Evolutionary conservation across 1,139 yeast species (phyloP).

Genomic region (Debaryomyces subglobosus): DNA sequence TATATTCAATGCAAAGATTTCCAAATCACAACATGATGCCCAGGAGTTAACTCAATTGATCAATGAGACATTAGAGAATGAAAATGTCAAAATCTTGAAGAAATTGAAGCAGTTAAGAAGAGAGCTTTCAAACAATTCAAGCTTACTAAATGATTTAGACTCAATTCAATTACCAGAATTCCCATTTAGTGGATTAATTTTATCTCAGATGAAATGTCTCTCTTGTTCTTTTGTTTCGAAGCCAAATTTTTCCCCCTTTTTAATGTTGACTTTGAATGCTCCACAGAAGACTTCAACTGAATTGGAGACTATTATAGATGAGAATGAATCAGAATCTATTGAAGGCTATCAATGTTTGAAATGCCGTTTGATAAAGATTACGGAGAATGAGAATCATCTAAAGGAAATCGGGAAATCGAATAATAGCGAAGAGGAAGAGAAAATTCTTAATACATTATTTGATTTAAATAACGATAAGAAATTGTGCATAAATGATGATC

Average conservation of each 20-base stretch:
- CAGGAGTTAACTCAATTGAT: slow-evolving; percentile 86
- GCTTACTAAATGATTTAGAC: slow-evolving; percentile 25
- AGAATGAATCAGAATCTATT: slow-evolving; percentile 69
- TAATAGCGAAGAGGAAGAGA: slow-evolving; percentile 18
- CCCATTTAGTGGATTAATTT: slow-evolving; percentile 72
- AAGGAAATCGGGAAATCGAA: slow-evolving; percentile 14
- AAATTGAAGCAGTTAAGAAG: slow-evolving; percentile 27
- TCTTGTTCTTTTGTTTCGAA: slow-evolving; percentile 66
- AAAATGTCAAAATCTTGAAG: slow-evolving; percentile 50
- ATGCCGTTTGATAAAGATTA: slow-evolving; percentile 60
- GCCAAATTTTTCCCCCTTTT: slow-evolving; percentile 62
- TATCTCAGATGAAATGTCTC: slow-evolving; percentile 70
- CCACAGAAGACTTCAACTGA: slow-evolving; percentile 60
- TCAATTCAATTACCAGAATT: slow-evolving; percentile 53
- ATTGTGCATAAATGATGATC: slow-evolving; percentile 64
- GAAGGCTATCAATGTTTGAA: slow-evolving; percentile 79
- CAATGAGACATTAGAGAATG: slow-evolving; percentile 76
- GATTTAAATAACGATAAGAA: slow-evolving; percentile 30
- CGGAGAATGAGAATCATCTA: slow-evolving; percentile 33
- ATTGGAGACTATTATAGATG: slow-evolving; percentile 56
- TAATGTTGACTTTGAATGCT: slow-evolving; percentile 72
- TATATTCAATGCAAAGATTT: slow-evolving; percentile 77
- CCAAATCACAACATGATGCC: slow-evolving; percentile 90
- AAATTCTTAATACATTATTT: slow-evolving; percentile 28
- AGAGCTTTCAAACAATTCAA: slow-evolving; percentile 10